Percentiles rank a stretch among this genome's conserved stretches.
phyloP scores from a whole-genome alignment of 805 yeast genomes.

The Saccharomycopsis sp. region DNA sequence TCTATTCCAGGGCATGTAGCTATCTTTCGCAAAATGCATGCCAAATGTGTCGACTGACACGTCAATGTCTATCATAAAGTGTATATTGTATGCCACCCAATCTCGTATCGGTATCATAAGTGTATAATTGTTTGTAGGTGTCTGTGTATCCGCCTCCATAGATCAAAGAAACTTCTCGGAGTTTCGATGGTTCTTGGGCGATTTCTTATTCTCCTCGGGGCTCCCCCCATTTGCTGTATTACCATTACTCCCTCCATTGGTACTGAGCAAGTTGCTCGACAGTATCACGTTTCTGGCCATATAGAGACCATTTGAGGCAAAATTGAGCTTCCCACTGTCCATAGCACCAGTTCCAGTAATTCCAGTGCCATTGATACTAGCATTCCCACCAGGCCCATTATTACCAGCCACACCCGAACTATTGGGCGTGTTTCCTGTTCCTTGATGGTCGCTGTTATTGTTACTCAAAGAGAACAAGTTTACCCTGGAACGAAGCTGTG shows the following conservation, averaged over 20 bases:
- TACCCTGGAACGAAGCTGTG: conserved; percentile 18
- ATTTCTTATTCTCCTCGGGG: not conserved
- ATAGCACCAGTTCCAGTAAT: not conserved
- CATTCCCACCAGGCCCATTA: not conserved
- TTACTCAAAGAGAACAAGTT: conserved; percentile 18
- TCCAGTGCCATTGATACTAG: not conserved
- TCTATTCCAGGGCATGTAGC: no score
- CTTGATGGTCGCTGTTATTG: not conserved
- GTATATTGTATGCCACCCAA: no score
- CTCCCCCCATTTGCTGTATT: not conserved
- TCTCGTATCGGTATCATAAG: no score
- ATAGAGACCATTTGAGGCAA: not conserved
- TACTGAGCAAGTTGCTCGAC: not conserved
- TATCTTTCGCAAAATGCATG: no score
- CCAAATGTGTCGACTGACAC: no score
- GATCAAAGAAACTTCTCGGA: not conserved
- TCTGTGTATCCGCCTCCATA: no score
- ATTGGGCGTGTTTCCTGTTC: not conserved
- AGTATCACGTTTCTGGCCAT: not conserved
- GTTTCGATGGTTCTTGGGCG: not conserved
- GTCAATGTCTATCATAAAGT: no score
- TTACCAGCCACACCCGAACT: not conserved
- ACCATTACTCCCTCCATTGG: not conserved
- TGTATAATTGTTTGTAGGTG: not conserved
- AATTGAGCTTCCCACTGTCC: not conserved